Percentiles rank a stretch among this genome's conserved stretches.
Evolutionary conservation across 805 yeast species (phyloP).

Genomic region (baker's yeast (Saccharomyces cerevisiae)): DNA sequence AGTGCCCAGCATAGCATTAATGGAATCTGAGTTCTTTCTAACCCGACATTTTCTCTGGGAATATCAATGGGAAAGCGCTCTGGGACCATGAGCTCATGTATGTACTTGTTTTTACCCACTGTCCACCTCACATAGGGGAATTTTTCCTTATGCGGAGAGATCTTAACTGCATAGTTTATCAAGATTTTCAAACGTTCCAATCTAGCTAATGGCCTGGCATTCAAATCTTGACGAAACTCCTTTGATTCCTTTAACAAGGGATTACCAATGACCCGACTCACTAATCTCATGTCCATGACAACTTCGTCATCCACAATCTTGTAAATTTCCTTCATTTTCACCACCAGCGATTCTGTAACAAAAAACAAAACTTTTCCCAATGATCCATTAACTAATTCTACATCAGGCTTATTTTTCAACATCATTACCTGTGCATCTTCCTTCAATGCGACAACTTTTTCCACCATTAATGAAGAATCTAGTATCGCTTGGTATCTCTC

Average conservation of each 20-base stretch:
- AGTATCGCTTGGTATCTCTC: conserved; percentile 31
- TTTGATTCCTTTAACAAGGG: conserved; percentile 15
- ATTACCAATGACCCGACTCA: conserved; percentile 27
- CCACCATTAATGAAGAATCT: conserved; percentile 63
- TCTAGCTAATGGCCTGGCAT: conserved; percentile 14
- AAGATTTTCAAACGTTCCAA: conserved; percentile 10
- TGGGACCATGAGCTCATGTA: conserved; percentile 30
- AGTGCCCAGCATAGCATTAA: conserved; percentile 72
- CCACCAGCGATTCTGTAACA: conserved; percentile 22
- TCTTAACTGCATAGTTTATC: conserved; percentile 15
- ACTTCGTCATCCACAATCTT: conserved; percentile 21
- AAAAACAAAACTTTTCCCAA: conserved; percentile 60
- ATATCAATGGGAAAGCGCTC: conserved; percentile 35
- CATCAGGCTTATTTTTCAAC: conserved; percentile 68
- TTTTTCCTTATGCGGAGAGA: conserved; percentile 10
- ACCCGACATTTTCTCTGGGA: conserved; percentile 25
- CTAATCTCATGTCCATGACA: conserved; percentile 27
- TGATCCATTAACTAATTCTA: conserved; percentile 77
- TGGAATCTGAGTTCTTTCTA: conserved; percentile 54
- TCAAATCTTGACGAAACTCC: conserved; percentile 24
- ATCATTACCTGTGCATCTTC: conserved; percentile 93
- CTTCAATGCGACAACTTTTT: conserved; percentile 52
- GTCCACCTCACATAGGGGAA: conserved; percentile 32
- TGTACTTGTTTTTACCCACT: conserved; percentile 18
- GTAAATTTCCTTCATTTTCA: conserved; percentile 19